Conservation (phyloP, 2,329 filamentous ascomycete genomes). For the Colletotrichum lini region DNA sequence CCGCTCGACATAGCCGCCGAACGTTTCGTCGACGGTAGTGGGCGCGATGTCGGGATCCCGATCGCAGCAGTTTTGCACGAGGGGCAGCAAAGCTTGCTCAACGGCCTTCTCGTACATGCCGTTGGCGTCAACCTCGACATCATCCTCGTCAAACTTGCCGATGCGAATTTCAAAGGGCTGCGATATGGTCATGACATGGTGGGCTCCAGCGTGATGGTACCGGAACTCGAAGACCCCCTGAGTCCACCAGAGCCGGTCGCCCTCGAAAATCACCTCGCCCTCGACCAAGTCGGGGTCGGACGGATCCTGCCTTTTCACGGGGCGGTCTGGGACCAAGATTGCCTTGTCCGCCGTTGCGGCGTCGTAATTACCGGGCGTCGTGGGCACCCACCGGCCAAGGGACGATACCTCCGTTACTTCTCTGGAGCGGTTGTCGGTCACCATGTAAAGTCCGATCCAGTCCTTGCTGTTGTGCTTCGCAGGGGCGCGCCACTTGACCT, state of each 20-base stretch:
- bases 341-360: constrained; percentile 81
- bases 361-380: constrained; percentile 83
- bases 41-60: constrained; percentile 92
- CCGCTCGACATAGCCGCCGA: constrained; percentile 87
- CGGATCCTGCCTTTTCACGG: constrained; percentile 65
- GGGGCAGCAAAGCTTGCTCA: constrained; percentile 82
- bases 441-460: constrained; percentile 97
- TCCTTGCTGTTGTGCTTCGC: constrained; percentile 90
- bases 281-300: constrained; percentile 72
- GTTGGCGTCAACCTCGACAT: constrained; percentile 72
- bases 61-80: constrained; percentile 94
- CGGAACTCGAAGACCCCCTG: constrained; percentile 97
- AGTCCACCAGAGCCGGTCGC: constrained; percentile 98
- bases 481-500: constrained; percentile 91
- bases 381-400: constrained; percentile 90
- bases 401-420: constrained; percentile 88
- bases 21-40: constrained; percentile 81
- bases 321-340: constrained; percentile 78
- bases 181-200: constrained; percentile 95
- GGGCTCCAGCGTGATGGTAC: constrained; percentile 93
- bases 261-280: constrained; percentile 89
- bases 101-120: constrained; percentile 77
- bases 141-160: constrained; percentile 82
- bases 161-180: constrained; percentile 94
- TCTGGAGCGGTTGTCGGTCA: constrained; percentile 91